Percentiles rank a stretch among this genome's conserved stretches.
phyloP scores from a whole-genome alignment of 306 rosid genomes.

The Pyrus bretschneideri region DNA sequence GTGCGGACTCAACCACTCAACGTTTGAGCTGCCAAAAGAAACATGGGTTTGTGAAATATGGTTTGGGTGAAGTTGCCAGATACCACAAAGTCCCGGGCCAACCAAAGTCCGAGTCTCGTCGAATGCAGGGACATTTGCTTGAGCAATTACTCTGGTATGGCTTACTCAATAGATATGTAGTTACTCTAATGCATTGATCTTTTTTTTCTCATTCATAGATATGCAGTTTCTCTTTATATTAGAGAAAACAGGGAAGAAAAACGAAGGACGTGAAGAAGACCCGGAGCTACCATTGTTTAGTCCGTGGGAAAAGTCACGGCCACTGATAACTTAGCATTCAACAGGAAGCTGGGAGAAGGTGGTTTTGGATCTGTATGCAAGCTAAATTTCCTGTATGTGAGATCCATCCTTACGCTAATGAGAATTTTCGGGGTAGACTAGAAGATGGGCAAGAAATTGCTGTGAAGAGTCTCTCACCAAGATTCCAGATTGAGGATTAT shows the following conservation, averaged over 20 bases:
- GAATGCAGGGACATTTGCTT: slow-evolving; percentile 43
- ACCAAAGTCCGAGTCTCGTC: slow-evolving; percentile 21
- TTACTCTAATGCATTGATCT: background rate
- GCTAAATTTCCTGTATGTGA: slow-evolving; percentile 5
- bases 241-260: background rate
- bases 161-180: slow-evolving; percentile 18
- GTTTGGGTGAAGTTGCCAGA: slow-evolving; percentile 38
- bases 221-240: background rate
- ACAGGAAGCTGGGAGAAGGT: slow-evolving; percentile 35
- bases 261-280: slow-evolving; percentile 9
- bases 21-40: slow-evolving; percentile 24
- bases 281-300: slow-evolving; percentile 31
- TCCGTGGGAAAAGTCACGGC: slow-evolving; percentile 26
- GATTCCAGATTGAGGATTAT: slow-evolving; percentile 40
- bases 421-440: slow-evolving; percentile 25
- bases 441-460: slow-evolving; percentile 43
- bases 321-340: slow-evolving; percentile 27
- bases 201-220: background rate
- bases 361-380: slow-evolving; percentile 43
- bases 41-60: slow-evolving; percentile 18
- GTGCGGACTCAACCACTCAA: slow-evolving; percentile 10
- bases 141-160: slow-evolving; percentile 49
- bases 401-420: background rate
- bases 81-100: slow-evolving; percentile 22
- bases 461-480: slow-evolving; percentile 42